Conservation (phyloP, 441 rosid species). For the Pelargonium myrrhifolium region DNA sequence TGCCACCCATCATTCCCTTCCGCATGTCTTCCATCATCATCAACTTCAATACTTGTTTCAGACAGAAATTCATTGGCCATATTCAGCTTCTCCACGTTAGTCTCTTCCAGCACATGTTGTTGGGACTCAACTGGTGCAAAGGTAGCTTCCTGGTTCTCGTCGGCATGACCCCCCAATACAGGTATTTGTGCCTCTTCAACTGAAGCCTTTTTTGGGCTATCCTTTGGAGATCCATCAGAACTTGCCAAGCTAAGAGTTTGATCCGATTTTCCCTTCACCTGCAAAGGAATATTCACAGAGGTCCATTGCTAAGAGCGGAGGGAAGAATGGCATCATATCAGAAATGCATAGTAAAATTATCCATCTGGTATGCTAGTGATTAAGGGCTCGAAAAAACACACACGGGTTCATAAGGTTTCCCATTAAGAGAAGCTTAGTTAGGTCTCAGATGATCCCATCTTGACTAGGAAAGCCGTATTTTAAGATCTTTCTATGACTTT, state of each 20-base stretch:
- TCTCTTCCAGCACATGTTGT: slow-evolving; percentile 34
- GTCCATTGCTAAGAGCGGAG: slow-evolving; percentile 6
- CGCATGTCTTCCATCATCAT: slow-evolving; percentile 18
- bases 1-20: slow-evolving; percentile 99
- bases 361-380: background rate
- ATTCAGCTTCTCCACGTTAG: slow-evolving; percentile 28
- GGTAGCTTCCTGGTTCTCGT: slow-evolving; percentile 34
- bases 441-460: background rate
- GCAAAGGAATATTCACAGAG: slow-evolving; percentile 19
- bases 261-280: slow-evolving; percentile 47
- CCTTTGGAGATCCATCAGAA: slow-evolving; percentile 34
- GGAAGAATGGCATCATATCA: background rate
- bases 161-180: slow-evolving; percentile 27
- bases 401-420: background rate
- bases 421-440: background rate
- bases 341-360: background rate
- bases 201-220: slow-evolving; percentile 41
- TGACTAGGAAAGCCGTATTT: background rate
- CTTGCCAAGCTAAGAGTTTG: slow-evolving; percentile 29
- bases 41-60: slow-evolving; percentile 26
- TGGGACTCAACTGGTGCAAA: slow-evolving; percentile 31
- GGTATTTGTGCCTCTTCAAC: slow-evolving; percentile 44
- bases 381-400: background rate
- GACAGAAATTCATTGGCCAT: slow-evolving; percentile 29
- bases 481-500: background rate